Percentiles rank a stretch among this genome's conserved stretches.
phyloP scores from a whole-genome alignment of 768 basidiomycete species.

The Leccinum variicolor region DNA sequence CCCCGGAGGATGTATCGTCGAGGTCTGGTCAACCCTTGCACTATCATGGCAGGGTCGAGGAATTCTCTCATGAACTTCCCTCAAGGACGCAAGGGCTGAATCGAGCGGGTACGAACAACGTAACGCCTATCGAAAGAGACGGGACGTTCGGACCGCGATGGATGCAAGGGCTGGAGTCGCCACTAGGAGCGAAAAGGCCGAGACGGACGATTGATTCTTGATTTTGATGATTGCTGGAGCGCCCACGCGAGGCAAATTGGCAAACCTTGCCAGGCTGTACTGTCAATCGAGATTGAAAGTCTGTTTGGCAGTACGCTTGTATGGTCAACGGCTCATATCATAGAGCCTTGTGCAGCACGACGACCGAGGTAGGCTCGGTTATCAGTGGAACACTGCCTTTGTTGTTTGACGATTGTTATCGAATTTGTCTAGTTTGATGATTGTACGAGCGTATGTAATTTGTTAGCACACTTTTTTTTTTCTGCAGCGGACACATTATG shows the following conservation, averaged over 20 bases:
- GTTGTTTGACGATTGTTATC: background rate
- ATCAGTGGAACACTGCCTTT: background rate
- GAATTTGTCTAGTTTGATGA: background rate
- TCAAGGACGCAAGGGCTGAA: constrained; percentile 15
- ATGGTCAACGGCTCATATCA: background rate
- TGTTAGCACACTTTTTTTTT: background rate
- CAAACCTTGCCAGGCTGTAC: background rate
- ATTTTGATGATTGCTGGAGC: background rate
- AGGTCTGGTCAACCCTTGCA: constrained; percentile 6
- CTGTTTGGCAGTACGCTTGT: background rate
- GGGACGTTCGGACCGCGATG: constrained; percentile 14
- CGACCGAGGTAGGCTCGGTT: background rate
- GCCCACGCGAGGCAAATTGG: background rate
- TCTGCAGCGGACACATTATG: background rate
- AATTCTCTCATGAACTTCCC: constrained; percentile 15
- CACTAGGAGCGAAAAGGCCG: constrained; percentile 26
- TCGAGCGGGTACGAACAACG: constrained; percentile 35
- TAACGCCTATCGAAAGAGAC: constrained; percentile 52
- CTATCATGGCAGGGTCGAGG: constrained; percentile 20
- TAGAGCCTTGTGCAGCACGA: background rate
- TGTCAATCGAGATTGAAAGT: background rate
- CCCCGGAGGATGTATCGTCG: constrained; percentile 19
- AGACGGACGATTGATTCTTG: constrained; percentile 18
- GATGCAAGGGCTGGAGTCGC: constrained; percentile 27
- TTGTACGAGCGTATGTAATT: constrained; percentile 10